These are phyloP conservation scores for Phytophthora pini DNA, from an alignment of 352 stramenopile genomes.

Conservation along the genomic window DNA sequence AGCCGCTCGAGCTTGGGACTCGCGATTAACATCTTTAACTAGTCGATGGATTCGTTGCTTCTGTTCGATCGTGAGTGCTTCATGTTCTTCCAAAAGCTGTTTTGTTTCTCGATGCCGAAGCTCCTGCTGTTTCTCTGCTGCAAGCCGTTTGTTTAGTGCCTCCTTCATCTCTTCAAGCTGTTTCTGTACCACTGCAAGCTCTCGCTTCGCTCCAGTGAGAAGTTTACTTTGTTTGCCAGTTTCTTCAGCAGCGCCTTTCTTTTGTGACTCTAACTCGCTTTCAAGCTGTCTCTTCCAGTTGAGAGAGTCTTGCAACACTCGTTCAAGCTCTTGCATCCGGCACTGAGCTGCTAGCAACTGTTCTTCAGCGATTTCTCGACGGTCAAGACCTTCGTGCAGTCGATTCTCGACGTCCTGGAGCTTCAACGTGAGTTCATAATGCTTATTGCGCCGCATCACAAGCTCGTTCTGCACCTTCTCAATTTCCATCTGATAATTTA, in stretches of 20 bases:
- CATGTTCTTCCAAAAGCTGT: conserved; percentile 40
- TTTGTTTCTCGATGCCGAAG: conserved; percentile 46
- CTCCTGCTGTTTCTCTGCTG: conserved; percentile 50
- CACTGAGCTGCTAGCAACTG: conserved; percentile 50
- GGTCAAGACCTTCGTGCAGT: conserved; percentile 48
- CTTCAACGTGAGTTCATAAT: conserved; percentile 81
- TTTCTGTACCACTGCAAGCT: conserved; percentile 41
- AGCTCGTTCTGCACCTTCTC: conserved; percentile 77
- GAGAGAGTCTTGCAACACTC: conserved; percentile 60
- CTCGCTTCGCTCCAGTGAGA: conserved; percentile 26
- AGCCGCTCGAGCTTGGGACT: conserved; percentile 54
- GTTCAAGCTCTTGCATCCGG: conserved; percentile 72
- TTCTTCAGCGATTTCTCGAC: conserved; percentile 50
- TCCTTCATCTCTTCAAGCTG: conserved; percentile 63
- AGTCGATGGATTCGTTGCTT: conserved; percentile 65
- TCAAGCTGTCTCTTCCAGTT: conserved; percentile 62
- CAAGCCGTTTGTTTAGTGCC: conserved; percentile 34
- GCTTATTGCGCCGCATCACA: conserved; percentile 73
- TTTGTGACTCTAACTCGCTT: conserved; percentile 31
- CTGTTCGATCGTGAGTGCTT: conserved; percentile 48
- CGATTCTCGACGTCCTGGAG: conserved; percentile 66
- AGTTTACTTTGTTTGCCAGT: conserved; percentile 19
- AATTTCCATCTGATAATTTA: conserved; percentile 65
- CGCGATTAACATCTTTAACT: conserved; percentile 56
- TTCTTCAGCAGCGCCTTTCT: conserved; percentile 4